These are phyloP conservation scores for Calonectria multiphialidica DNA, from an alignment of 2,329 filamentous ascomycete species.

Conservation along the genomic window DNA sequence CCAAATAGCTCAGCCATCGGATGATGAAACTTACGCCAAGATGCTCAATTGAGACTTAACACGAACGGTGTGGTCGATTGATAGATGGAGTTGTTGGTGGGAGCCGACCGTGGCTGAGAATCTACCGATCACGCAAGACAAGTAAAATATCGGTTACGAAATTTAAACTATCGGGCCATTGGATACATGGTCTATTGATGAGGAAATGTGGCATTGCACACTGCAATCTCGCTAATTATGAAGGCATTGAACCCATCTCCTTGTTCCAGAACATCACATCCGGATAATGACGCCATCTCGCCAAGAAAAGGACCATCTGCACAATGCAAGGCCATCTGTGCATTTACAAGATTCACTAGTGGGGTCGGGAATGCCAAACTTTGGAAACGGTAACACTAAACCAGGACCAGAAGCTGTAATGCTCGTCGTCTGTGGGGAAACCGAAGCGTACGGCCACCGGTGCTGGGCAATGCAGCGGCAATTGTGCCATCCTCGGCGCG, in stretches of 20 bases:
- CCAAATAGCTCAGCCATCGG: neutral
- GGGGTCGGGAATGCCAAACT: neutral
- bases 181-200: too few relatives aligned
- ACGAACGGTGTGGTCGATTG: neutral
- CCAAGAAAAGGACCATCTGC: conserved; percentile 8
- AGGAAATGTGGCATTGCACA: too few relatives aligned
- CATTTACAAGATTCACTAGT: neutral
- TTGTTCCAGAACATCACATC: neutral
- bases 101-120: neutral
- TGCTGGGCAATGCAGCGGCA: neutral
- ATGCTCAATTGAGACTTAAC: neutral
- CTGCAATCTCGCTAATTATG: neutral
- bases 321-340: neutral
- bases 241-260: neutral
- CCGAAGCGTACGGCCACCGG: neutral
- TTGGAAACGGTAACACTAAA: neutral
- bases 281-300: neutral
- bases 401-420: neutral
- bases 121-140: neutral
- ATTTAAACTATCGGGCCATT: neutral
- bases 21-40: neutral
- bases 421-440: neutral
- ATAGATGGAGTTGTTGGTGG: neutral
- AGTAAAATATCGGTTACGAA: neutral
- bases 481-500: conserved; percentile 1